phyloP scores from a whole-genome alignment of 2,329 filamentous ascomycete species.

The Epichloe glyceriae region DNA sequence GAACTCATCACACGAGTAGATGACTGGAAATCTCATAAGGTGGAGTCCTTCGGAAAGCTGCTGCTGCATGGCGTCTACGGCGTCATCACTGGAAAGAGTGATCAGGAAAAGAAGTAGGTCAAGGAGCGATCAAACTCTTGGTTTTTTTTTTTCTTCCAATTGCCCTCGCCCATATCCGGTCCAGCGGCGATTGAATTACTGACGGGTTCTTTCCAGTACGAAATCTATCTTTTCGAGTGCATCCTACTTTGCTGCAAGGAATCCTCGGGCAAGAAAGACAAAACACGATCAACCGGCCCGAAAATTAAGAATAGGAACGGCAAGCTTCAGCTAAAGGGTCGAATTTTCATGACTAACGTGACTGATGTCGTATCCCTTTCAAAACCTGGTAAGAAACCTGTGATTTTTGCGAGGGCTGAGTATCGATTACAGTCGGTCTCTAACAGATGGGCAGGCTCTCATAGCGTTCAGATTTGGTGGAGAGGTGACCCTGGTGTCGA shows the following conservation, averaged over 20 bases:
- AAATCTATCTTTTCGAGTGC: slow-evolving; percentile 92
- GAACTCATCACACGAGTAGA: slow-evolving; percentile 77
- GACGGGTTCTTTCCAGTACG: slow-evolving; percentile 50
- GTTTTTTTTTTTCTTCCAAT: no score
- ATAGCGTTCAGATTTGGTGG: slow-evolving; percentile 97
- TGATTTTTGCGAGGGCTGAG: slow-evolving; percentile 48
- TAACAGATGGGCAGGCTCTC: slow-evolving; percentile 52
- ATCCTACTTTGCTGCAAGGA: slow-evolving; percentile 98
- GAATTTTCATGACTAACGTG: slow-evolving; percentile 98
- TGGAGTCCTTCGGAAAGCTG: slow-evolving; percentile 83
- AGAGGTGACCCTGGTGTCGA: slow-evolving; percentile 92
- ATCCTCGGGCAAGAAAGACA: slow-evolving; percentile 62
- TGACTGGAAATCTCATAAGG: slow-evolving; percentile 90
- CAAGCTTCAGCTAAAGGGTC: slow-evolving; percentile 86
- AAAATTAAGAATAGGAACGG: slow-evolving; percentile 53
- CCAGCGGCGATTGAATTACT: neutral
- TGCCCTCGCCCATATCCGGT: slow-evolving; percentile 1
- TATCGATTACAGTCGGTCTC: slow-evolving; percentile 2
- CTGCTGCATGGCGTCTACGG: slow-evolving; percentile 83
- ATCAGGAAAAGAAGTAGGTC: slow-evolving; percentile 75
- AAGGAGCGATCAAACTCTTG: neutral
- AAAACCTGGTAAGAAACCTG: slow-evolving; percentile 58
- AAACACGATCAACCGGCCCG: slow-evolving; percentile 40
- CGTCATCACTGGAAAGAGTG: slow-evolving; percentile 78
- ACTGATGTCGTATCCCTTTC: slow-evolving; percentile 82